These are phyloP conservation scores for Umbelopsis sp. DNA, from an alignment of 371 early-diverging fungal genomes.

Conservation along the genomic window DNA sequence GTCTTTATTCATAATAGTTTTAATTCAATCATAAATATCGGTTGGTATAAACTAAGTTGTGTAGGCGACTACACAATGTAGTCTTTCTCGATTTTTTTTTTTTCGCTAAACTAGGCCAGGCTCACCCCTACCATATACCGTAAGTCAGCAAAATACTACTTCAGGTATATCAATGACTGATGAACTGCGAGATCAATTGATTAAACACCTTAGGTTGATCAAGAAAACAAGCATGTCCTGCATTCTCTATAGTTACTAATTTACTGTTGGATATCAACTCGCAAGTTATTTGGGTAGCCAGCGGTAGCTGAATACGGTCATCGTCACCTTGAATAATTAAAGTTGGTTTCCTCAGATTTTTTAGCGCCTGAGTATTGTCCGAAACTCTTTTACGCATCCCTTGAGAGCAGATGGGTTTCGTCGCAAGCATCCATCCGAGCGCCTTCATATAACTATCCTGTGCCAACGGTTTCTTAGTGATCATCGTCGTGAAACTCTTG, in stretches of 20 bases:
- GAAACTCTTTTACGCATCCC: conserved; percentile 1
- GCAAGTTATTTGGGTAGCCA: background rate
- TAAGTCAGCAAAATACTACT: too few species aligned
- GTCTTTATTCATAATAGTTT: too few species aligned
- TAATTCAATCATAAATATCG: too few species aligned
- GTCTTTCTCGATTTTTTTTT: too few species aligned
- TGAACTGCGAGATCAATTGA: background rate
- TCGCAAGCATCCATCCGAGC: conserved; percentile 7
- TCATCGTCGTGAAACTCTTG: background rate
- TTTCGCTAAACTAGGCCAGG: too few species aligned
- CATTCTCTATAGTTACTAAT: background rate
- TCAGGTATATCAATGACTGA: background rate
- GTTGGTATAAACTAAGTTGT: too few species aligned
- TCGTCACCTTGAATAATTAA: conserved; percentile 1
- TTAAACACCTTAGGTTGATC: background rate
- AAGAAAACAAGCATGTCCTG: conserved; percentile 6
- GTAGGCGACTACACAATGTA: too few species aligned
- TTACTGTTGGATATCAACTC: conserved; percentile 2
- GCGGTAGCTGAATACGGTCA: background rate
- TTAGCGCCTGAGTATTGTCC: background rate
- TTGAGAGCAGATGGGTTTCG: conserved; percentile 3
- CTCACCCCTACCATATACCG: too few species aligned
- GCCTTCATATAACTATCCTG: conserved; percentile 9
- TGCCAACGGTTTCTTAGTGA: background rate
- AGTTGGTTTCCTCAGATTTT: background rate